Evolutionary conservation across 208 protist species (phyloP).

Genomic region (Porcisia deanei): DNA sequence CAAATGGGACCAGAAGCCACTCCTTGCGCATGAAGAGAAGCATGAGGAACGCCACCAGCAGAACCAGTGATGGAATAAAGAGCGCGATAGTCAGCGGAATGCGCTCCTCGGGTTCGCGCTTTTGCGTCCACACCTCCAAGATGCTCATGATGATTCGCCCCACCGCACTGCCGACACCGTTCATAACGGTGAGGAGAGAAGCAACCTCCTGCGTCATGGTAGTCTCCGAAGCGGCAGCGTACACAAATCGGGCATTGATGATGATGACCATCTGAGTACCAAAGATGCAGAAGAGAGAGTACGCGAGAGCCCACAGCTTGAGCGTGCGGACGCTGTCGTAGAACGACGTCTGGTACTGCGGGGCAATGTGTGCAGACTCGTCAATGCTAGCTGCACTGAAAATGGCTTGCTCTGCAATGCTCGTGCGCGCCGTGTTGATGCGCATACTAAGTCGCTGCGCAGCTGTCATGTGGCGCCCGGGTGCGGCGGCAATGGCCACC

Average conservation of each 20-base stretch:
- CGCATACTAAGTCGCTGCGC: constrained; percentile 36
- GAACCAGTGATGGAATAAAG: constrained; percentile 48
- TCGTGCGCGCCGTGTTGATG: constrained; percentile 32
- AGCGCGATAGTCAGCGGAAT: constrained; percentile 68
- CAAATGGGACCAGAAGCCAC: constrained; percentile 56
- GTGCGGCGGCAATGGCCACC: not conserved
- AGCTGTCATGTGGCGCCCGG: constrained; percentile 15
- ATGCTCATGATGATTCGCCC: constrained; percentile 67
- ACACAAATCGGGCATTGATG: constrained; percentile 77
- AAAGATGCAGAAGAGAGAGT: constrained; percentile 40
- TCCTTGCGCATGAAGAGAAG: constrained; percentile 40
- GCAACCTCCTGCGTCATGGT: constrained; percentile 41
- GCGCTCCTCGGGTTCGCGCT: constrained; percentile 51
- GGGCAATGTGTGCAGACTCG: constrained; percentile 53
- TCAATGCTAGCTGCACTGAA: constrained; percentile 20
- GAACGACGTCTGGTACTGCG: constrained; percentile 77
- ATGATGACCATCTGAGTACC: constrained; percentile 71
- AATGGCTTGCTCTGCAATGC: constrained; percentile 30
- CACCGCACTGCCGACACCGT: constrained; percentile 69
- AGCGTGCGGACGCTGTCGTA: constrained; percentile 32
- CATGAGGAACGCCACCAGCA: constrained; percentile 43
- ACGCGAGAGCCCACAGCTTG: constrained; percentile 57
- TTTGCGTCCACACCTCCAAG: constrained; percentile 71
- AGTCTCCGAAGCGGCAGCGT: constrained; percentile 49
- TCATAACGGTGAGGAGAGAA: constrained; percentile 62